These are phyloP conservation scores for Umbelopsis sp. DNA, from an alignment of 192 early-diverging fungal genomes.

Conservation along the genomic window DNA sequence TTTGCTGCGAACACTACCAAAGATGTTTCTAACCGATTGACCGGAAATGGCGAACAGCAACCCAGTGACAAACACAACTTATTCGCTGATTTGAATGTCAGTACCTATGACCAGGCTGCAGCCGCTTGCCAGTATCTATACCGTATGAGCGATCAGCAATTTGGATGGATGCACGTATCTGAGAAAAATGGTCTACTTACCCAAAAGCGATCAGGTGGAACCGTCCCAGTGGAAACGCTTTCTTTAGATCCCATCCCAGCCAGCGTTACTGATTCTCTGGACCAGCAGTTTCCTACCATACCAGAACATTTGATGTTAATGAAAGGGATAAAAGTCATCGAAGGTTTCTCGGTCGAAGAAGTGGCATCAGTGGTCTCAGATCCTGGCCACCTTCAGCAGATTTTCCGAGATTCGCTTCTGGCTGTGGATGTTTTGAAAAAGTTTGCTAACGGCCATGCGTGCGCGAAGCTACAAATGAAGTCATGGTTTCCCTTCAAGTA, in stretches of 20 bases:
- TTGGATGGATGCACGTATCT: constrained; percentile 46
- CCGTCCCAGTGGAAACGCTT: not conserved
- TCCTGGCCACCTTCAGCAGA: constrained; percentile 35
- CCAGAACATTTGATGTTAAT: constrained; percentile 34
- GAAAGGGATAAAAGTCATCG: constrained; percentile 55
- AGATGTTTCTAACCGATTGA: not conserved
- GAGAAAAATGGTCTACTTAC: constrained; percentile 46
- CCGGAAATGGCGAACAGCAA: not conserved
- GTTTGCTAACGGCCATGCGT: constrained; percentile 44
- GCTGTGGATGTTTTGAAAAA: constrained; percentile 38
- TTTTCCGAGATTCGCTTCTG: constrained; percentile 44
- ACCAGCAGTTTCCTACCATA: constrained; percentile 46
- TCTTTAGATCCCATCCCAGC: not conserved
- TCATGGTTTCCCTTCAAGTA: constrained; percentile 55
- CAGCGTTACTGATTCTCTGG: not conserved
- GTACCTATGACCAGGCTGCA: constrained; percentile 29
- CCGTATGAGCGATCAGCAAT: constrained; percentile 43
- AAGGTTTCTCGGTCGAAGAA: constrained; percentile 54
- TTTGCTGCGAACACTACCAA: not conserved
- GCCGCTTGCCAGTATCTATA: constrained; percentile 37
- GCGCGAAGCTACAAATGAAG: constrained; percentile 45
- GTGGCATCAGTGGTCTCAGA: constrained; percentile 49
- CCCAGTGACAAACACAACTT: not conserved
- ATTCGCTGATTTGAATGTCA: constrained; percentile 5
- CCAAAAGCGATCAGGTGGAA: constrained; percentile 45